Evolutionary conservation across 2,329 filamentous ascomycete genomes (phyloP).

Genomic region (Mycogone perniciosa): DNA sequence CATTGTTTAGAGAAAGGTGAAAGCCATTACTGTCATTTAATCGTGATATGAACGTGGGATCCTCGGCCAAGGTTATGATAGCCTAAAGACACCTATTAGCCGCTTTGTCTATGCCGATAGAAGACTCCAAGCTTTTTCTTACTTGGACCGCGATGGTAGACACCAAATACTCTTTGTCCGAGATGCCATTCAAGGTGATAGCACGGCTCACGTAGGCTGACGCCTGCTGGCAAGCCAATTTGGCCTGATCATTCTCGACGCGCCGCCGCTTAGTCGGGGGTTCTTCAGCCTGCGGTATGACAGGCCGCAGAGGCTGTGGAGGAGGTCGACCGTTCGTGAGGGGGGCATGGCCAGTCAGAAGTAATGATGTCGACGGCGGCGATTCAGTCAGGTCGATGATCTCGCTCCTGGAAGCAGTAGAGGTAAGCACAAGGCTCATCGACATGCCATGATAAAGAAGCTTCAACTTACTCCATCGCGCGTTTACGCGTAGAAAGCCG

Average conservation of each 20-base stretch:
- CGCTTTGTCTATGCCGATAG: neutral
- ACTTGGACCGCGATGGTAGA: conserved; percentile 27
- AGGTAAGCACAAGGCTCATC: conserved; percentile 13
- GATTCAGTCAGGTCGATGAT: conserved; percentile 11
- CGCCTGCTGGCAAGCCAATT: conserved; percentile 5
- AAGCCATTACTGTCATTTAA: conserved; percentile 18
- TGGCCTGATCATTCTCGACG: conserved; percentile 16
- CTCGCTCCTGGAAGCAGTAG: conserved; percentile 2
- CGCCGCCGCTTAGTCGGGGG: conserved; percentile 28
- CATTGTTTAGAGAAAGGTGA: conserved; percentile 15
- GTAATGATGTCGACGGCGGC: conserved; percentile 2
- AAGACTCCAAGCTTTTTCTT: conserved; percentile 5
- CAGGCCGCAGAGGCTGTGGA: neutral
- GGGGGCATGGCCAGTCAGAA: neutral
- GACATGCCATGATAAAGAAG: neutral
- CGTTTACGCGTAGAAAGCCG: conserved; percentile 4
- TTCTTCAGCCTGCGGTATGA: conserved; percentile 14
- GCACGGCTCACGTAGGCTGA: conserved; percentile 24
- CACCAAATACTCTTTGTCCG: conserved; percentile 18
- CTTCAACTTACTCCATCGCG: conserved; percentile 10
- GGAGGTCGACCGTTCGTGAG: conserved; percentile 5
- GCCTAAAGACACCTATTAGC: conserved; percentile 15
- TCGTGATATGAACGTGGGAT: conserved; percentile 18
- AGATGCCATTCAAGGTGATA: conserved; percentile 18
- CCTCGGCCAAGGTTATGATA: conserved; percentile 19